A percentile compares a stretch with the other conserved stretches of the same genome.
Evolutionary conservation across 2,329 filamentous ascomycete genomes (phyloP).

Genomic region (Phialocephala subalpina): DNA sequence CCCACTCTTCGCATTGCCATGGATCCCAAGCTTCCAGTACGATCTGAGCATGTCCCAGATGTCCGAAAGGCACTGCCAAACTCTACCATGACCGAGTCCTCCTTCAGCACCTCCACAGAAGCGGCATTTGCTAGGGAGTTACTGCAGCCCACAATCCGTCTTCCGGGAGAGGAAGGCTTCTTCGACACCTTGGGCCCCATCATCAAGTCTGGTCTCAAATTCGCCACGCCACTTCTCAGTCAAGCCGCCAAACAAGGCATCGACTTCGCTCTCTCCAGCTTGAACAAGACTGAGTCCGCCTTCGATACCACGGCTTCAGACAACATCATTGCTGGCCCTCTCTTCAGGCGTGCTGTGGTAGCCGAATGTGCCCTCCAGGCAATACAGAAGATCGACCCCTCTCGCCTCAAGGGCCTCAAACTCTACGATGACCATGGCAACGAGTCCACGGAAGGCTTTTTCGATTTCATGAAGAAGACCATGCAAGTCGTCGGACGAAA

Average conservation of each 20-base stretch:
- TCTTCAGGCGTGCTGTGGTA: neutral
- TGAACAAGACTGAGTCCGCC: neutral
- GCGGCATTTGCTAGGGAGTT: neutral
- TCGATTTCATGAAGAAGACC: neutral
- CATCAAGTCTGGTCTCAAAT: neutral
- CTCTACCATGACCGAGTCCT: neutral
- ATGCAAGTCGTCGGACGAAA: neutral
- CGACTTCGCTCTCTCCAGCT: neutral
- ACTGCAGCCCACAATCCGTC: neutral
- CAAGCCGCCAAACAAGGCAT: neutral
- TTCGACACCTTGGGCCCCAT: neutral
- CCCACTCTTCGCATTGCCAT: neutral
- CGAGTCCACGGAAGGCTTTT: neutral
- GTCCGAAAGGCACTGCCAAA: neutral
- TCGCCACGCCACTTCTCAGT: neutral
- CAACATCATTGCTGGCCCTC: neutral
- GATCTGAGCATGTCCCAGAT: neutral
- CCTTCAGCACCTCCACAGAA: neutral
- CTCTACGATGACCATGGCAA: neutral
- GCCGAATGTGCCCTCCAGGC: neutral
- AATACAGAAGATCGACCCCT: neutral
- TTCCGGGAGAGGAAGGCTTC: slow-evolving; percentile 1
- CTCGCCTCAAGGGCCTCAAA: neutral
- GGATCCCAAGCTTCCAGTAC: neutral
- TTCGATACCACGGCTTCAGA: neutral